Percentiles rank a stretch among this genome's conserved stretches.
Evolutionary conservation across 2,329 filamentous ascomycete genomes (phyloP).

Genomic region (Sordariomycetes sp.): DNA sequence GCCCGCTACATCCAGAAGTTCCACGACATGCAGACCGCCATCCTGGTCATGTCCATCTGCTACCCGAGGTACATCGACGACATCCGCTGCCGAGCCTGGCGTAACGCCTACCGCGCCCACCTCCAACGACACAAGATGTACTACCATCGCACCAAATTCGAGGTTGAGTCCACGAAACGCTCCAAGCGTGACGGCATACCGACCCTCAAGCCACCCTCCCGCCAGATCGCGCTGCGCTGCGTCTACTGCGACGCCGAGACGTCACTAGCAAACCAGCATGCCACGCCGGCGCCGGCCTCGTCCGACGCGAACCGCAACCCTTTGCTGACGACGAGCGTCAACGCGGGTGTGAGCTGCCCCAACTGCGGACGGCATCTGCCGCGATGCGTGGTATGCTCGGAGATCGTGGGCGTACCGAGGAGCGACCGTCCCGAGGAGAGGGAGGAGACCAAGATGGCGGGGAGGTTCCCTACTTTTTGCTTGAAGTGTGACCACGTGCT

Average conservation of each 20-base stretch:
- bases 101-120: slow-evolving; percentile 60
- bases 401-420: slow-evolving; percentile 55
- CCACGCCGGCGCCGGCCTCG: slow-evolving; percentile 5
- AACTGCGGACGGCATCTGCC: slow-evolving; percentile 59
- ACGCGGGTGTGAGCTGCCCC: slow-evolving; percentile 54
- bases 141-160: slow-evolving; percentile 67
- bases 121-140: slow-evolving; percentile 66
- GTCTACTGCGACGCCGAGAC: slow-evolving; percentile 63
- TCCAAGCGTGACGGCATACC: slow-evolving; percentile 55
- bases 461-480: slow-evolving; percentile 60
- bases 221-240: slow-evolving; percentile 68
- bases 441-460: slow-evolving; percentile 38
- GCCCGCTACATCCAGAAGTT: slow-evolving; percentile 68
- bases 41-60: slow-evolving; percentile 64
- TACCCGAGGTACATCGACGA: slow-evolving; percentile 71
- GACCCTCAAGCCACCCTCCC: slow-evolving; percentile 54
- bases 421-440: slow-evolving; percentile 47
- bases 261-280: slow-evolving; percentile 29
- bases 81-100: slow-evolving; percentile 65
- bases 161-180: slow-evolving; percentile 64
- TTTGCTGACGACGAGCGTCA: slow-evolving; percentile 47
- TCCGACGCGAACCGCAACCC: slow-evolving; percentile 36
- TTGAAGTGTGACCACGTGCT: slow-evolving; percentile 59
- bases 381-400: slow-evolving; percentile 58
- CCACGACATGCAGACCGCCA: slow-evolving; percentile 70